phyloP scores from a whole-genome alignment of 306 rosid genomes.

The Castanea sativa region DNA sequence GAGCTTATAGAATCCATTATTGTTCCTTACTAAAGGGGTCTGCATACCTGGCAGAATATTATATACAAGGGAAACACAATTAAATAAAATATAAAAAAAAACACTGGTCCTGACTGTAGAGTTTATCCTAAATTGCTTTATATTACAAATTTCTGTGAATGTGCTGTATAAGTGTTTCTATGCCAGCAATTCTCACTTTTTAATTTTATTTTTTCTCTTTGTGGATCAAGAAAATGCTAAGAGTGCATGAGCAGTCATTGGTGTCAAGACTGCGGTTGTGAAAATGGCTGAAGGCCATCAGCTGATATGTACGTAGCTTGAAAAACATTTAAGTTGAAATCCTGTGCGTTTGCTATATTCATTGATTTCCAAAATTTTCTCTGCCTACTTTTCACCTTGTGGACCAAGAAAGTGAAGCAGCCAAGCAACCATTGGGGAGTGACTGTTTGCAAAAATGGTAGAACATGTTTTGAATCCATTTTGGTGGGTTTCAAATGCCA shows the following conservation, averaged over 20 bases:
- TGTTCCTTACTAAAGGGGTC: conserved; percentile 66
- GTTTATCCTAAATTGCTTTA: conserved; percentile 2
- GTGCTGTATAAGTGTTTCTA: conserved; percentile 2
- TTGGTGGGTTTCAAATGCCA: too few relatives aligned
- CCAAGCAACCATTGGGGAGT: too few relatives aligned
- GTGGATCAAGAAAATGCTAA: neutral
- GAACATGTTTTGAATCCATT: too few relatives aligned
- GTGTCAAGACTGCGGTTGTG: conserved; percentile 7
- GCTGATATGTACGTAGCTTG: neutral
- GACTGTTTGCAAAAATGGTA: too few relatives aligned
- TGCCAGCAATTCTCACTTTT: neutral
- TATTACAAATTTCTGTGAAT: conserved; percentile 25
- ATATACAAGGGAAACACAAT: conserved; percentile 28
- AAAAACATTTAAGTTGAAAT: neutral
- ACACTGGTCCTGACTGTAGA: conserved; percentile 23
- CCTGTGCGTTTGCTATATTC: neutral
- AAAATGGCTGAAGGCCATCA: conserved; percentile 2
- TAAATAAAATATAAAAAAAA: conserved; percentile 29
- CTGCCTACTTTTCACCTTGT: neutral
- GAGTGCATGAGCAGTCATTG: conserved; percentile 11
- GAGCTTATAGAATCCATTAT: conserved; percentile 95
- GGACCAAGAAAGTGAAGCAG: too few relatives aligned
- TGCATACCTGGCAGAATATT: conserved; percentile 22
- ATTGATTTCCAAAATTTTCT: neutral
- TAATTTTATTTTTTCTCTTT: neutral